Conservation (phyloP, 2,329 filamentous ascomycete genomes). For the Cryphonectria japonica region DNA sequence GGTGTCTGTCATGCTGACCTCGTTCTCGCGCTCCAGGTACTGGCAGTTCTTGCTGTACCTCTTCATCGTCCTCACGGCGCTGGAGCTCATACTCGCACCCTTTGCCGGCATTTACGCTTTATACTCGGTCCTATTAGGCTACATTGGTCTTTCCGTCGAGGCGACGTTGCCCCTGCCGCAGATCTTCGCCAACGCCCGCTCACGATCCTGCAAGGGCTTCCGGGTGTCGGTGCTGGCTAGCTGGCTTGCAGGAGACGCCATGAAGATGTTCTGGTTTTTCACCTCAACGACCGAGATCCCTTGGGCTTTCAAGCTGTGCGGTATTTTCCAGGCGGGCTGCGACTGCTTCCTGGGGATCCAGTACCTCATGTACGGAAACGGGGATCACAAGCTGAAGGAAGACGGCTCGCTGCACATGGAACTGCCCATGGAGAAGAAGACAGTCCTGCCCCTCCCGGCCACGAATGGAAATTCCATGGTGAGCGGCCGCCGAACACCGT, state of each 20-base stretch:
- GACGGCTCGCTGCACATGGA: conserved; percentile 13
- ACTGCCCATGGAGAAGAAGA: conserved; percentile 18
- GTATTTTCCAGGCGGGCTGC: conserved; percentile 78
- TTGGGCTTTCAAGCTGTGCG: conserved; percentile 80
- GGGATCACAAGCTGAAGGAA: conserved; percentile 44
- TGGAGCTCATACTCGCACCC: conserved; percentile 70
- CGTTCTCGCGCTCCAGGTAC: conserved; percentile 54
- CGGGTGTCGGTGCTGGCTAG: conserved; percentile 74
- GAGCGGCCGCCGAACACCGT: conserved; percentile 28
- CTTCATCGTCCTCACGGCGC: conserved; percentile 59
- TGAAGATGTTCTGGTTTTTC: conserved; percentile 90
- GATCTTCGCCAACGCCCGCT: conserved; percentile 70
- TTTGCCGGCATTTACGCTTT: conserved; percentile 59
- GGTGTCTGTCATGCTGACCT: conserved; percentile 32
- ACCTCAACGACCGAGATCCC: conserved; percentile 72
- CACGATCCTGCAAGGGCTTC: conserved; percentile 76
- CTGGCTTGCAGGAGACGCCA: conserved; percentile 79
- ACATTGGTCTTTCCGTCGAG: conserved; percentile 77
- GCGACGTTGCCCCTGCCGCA: conserved; percentile 82
- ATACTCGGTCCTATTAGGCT: conserved; percentile 72
- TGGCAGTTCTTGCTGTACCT: conserved; percentile 79
- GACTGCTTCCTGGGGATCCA: conserved; percentile 76
- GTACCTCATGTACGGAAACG: conserved; percentile 70
- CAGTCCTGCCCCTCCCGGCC: conserved; percentile 28
- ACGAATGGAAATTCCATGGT: conserved; percentile 28